Percentiles rank a stretch among this genome's conserved stretches.
These are phyloP conservation scores for Lumnitzera littorea DNA, from an alignment of 345 rosid species.

Conservation along the genomic window DNA sequence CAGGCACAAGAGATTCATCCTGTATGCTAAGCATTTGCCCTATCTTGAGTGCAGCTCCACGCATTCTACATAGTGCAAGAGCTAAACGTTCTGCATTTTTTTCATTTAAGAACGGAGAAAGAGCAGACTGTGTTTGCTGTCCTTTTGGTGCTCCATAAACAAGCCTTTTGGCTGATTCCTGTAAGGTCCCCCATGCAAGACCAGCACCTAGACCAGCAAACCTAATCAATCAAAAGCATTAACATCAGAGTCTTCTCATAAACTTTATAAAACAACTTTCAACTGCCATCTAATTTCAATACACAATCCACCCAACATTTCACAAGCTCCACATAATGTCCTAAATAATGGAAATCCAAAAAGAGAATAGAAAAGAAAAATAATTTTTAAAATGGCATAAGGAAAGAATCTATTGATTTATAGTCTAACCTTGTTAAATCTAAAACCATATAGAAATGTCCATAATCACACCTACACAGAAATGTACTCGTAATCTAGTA, in stretches of 20 bases:
- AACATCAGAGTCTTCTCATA: constrained; percentile 13
- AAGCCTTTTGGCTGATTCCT: constrained; percentile 84
- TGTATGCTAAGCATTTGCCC: constrained; percentile 99
- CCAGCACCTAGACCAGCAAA: constrained; percentile 98
- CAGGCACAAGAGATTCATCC: constrained; percentile 96
- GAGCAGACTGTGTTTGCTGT: constrained; percentile 48
- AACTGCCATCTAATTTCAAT: neutral
- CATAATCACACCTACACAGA: too few species aligned
- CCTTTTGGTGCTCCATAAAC: constrained; percentile 55
- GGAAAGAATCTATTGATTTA: too few species aligned
- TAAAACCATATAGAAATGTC: too few species aligned
- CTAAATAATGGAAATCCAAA: too few species aligned
- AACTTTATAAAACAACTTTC: neutral
- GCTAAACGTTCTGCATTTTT: constrained; percentile 94
- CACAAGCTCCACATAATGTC: too few species aligned
- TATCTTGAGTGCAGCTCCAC: constrained; percentile 94
- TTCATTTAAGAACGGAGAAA: constrained; percentile 69
- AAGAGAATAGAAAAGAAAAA: too few species aligned
- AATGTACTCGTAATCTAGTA: too few species aligned
- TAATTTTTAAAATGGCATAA: too few species aligned
- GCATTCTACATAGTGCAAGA: constrained; percentile 87
- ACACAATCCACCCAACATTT: too few species aligned
- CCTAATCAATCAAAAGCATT: constrained; percentile 39
- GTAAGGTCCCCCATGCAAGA: constrained; percentile 91
- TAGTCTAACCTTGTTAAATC: too few species aligned